Percentiles rank a stretch among this genome's conserved stretches.
Evolutionary conservation across 495 filamentous ascomycete genomes (phyloP).

Genomic region (Trichoderma parareesei): DNA sequence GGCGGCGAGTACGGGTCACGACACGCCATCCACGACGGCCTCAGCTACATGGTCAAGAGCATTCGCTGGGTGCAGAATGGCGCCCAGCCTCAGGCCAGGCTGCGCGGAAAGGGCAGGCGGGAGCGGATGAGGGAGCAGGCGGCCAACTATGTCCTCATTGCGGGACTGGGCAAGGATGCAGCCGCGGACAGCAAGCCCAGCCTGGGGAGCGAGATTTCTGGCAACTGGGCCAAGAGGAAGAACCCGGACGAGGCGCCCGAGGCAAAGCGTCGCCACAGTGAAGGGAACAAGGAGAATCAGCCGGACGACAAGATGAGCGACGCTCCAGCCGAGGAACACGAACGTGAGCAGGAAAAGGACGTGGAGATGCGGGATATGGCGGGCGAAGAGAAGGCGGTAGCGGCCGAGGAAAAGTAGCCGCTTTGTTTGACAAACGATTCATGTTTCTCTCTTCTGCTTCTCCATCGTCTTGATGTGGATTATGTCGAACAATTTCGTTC

Average conservation of each 20-base stretch:
- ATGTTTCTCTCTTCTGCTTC: neutral
- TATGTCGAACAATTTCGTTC: neutral
- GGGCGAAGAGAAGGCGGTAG: neutral
- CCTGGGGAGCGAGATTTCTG: slow-evolving; percentile 13
- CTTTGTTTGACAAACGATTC: neutral
- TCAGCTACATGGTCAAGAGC: slow-evolving; percentile 75
- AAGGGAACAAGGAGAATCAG: slow-evolving; percentile 39
- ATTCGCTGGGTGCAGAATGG: slow-evolving; percentile 74
- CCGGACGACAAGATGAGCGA: slow-evolving; percentile 15
- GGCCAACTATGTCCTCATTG: slow-evolving; percentile 26
- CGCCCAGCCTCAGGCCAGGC: slow-evolving; percentile 50
- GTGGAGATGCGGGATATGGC: neutral
- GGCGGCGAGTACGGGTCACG: slow-evolving; percentile 34
- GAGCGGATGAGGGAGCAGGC: slow-evolving; percentile 41
- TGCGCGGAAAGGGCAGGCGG: slow-evolving; percentile 38
- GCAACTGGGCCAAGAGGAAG: slow-evolving; percentile 16
- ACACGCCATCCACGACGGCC: slow-evolving; percentile 61
- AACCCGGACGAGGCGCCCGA: slow-evolving; percentile 6
- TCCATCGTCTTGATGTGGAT: neutral
- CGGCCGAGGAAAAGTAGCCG: slow-evolving; percentile 1
- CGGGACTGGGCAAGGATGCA: slow-evolving; percentile 20
- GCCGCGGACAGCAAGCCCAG: slow-evolving; percentile 11
- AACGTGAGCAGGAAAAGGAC: slow-evolving; percentile 1
- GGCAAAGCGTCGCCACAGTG: slow-evolving; percentile 20
- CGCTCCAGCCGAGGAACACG: neutral